Base-by-base conservation (phyloP, 371 early-diverging fungal species). In the Nosema muscidifuracis region DNA sequence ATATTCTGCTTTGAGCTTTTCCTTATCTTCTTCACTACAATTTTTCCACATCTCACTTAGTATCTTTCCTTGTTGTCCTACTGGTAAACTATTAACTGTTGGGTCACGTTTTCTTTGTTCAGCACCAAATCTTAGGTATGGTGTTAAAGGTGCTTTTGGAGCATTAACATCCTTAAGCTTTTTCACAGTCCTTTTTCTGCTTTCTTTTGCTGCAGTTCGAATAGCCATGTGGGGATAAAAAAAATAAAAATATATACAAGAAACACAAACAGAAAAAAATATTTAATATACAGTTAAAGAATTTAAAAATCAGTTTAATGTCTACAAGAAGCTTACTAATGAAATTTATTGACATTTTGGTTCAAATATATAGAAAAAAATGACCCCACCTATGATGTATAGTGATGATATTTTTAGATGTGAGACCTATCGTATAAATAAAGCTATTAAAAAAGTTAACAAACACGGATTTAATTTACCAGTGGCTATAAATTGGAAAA, bases 121-220 rank as follows among this genome's bases (percentile, higher is more conserved):
- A 1, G 62, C 36, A 50, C 74, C 77, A 73, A 74, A 83, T 68
- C 67, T 64, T 34, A 83, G 74, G 56, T 79, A 83, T 43, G 75
- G 76, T 7, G 77, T 79, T n/a, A 74, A 60, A 40, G 81, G 81
- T 31, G 74, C 66, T 74, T 83, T 83, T 42, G 83, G 83, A 38
- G 77, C 80, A 77, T 83, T 83, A 43, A 57, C 31, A n/a, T 81
- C 80, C 57, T 80, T 76, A 20, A 70, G 62, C 67, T 67, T 80
- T 73, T 83, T 79, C 10, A 61, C 61, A 50, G 67, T 75, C 34
- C 60, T 57, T 67, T 68, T 66, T 38, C 26, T 71, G 26, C 31
- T 30, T 28, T 31, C 56, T 56, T 61, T 71, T 53, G 33, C 34
- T 16, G 67, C 53, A 53, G 55, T 38, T 55, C 51, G 43, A 31